Conservation (phyloP, 2,329 filamentous ascomycete species). For the Diaporthe citrichinensis region DNA sequence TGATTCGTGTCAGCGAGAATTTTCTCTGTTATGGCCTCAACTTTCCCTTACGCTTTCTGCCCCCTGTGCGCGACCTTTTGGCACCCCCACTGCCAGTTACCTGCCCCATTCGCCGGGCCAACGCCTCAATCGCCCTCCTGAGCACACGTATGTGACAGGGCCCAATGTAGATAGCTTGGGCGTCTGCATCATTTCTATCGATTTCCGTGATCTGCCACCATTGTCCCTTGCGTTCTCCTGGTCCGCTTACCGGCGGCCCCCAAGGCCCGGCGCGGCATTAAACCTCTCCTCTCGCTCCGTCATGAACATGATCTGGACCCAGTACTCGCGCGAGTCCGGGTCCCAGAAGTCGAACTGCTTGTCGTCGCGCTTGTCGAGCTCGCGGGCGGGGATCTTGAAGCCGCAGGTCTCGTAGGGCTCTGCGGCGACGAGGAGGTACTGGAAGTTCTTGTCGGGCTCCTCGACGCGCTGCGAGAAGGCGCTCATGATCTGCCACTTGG, state of each 20-base stretch:
- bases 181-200: not conserved
- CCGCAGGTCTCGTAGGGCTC: conserved; percentile 98
- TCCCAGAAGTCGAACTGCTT: conserved; percentile 97
- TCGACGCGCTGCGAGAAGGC: conserved; percentile 97
- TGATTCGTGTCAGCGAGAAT: conserved; percentile 30
- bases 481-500: conserved; percentile 96
- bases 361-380: conserved; percentile 91
- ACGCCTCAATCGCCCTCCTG: not conserved
- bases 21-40: conserved; percentile 1
- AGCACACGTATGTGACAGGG: not conserved
- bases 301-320: conserved; percentile 98
- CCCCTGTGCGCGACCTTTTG: not conserved
- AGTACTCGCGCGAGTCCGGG: conserved; percentile 95
- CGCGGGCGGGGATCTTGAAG: conserved; percentile 94
- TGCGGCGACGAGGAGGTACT: conserved; percentile 94
- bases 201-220: conserved; percentile 2
- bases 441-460: conserved; percentile 92
- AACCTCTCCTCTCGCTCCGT: conserved; percentile 96
- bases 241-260: conserved; percentile 58
- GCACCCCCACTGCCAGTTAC: not conserved
- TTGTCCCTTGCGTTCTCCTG: not conserved
- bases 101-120: not conserved
- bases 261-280: conserved; percentile 74
- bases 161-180: not conserved
- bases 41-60: conserved; percentile 26